Percentiles rank a stretch among this genome's conserved stretches.
Evolutionary conservation across 2,329 filamentous ascomycete genomes (phyloP).

Genomic region (Aspergillus clavatus): DNA sequence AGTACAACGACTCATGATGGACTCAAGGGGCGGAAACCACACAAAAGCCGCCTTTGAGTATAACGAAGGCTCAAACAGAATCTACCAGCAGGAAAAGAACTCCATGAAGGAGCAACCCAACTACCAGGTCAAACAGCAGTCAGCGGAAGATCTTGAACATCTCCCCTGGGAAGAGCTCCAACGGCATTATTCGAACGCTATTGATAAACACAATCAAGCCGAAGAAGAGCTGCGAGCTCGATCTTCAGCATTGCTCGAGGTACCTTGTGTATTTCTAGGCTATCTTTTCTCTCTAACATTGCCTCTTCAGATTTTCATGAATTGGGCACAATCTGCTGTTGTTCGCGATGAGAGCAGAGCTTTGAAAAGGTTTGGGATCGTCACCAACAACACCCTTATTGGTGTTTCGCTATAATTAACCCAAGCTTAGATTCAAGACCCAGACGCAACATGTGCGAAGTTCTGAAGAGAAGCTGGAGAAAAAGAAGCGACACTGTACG

Average conservation of each 20-base stretch:
- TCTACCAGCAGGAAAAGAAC: not conserved
- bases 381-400: not conserved
- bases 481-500: conserved; percentile 78
- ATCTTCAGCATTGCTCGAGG: conserved; percentile 63
- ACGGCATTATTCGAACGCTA: conserved; percentile 60
- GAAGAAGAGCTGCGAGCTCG: conserved; percentile 65
- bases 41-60: not conserved
- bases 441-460: conserved; percentile 70
- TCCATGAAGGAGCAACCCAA: not conserved
- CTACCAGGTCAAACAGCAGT: conserved; percentile 19
- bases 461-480: conserved; percentile 64
- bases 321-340: conserved; percentile 71
- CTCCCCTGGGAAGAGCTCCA: conserved; percentile 80
- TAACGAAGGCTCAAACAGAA: not conserved
- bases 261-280: conserved; percentile 26
- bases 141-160: conserved; percentile 49
- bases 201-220: conserved; percentile 57
- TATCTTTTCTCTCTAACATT: conserved; percentile 2
- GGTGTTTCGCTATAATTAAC: not conserved
- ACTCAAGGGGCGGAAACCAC: not conserved
- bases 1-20: not conserved
- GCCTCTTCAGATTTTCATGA: conserved; percentile 63
- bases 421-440: conserved; percentile 62
- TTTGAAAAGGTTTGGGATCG: conserved; percentile 60
- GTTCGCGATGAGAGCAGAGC: conserved; percentile 71